Base-by-base conservation (phyloP, 805 yeast species). In the Metschnikowia proteae region DNA sequence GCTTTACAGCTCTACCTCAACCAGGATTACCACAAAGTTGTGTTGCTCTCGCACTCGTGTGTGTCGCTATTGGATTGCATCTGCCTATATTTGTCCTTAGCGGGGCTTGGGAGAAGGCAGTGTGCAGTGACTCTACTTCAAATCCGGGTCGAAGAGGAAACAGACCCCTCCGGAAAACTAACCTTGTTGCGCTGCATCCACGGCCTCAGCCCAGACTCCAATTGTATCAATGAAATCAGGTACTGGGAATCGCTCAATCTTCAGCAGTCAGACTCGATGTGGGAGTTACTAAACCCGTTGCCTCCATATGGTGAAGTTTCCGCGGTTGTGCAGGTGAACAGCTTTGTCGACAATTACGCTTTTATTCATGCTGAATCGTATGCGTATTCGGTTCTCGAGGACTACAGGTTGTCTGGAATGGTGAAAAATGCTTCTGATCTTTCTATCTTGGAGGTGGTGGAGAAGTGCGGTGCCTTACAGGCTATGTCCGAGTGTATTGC, bases 51-150 rank as follows among this genome's bases (percentile, higher is more conserved):
- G 29, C 30, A 43, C 6, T 40, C 44, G 13, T 53, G 54, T 38
- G 35, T 11, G 7, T 25, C 37, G 7, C 47, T 44, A n/a, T 17
- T 38, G 10, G 56, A 53, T 23, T 31, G 38, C 23, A 39, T 48
- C 13, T 42, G 45, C 26, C 39, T 26, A n/a, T 26, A 13, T 10
- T 33, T 53, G 28, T 45, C 56, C 6, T 45, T 53, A 30, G 49
- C 39, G 10, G 52, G 39, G 5, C 34, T 53, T 10, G 56, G 56
- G n/a, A 45, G 56, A 29, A 36, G 13, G 27, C 42, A 38, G 17
- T 34, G 43, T 17, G 56, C 54, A 5, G 44, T 48, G 4, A 32
- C 43, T 6, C 35, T 51, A 9, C 56, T 53, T 27, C 41, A 44
- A n/a, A 39, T 44, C 8, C 40, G 42, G 11, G 8, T 45, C 3